Evolutionary conservation across 1,284 basidiomycete genomes (phyloP), one percentile per base, ranked within the genome.

Genomic region (Pascua guehoae): DNA sequence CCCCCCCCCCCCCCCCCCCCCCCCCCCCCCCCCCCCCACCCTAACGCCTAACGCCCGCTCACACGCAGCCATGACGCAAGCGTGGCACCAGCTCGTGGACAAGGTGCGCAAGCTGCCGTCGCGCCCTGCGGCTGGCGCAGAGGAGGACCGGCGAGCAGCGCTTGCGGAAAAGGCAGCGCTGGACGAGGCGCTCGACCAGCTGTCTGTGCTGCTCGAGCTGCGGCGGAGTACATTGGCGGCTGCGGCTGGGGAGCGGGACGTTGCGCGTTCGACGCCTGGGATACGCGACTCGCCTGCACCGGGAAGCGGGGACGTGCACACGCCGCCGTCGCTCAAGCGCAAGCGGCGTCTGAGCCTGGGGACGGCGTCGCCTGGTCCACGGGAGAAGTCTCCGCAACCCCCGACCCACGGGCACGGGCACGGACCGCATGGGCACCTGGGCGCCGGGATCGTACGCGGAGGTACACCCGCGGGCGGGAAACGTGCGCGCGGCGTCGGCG

Each of bases 71-170:
- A 70, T 68, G 66, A 69, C 52, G 8, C 65, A 70, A 46, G 58
- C 70, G 39, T 75, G 72, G 72, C 72, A 73, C 56, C 54, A 57
- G 15, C 54, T 74, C 0, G 66, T 75, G 41, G 72, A 75, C 60
- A 73, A 68, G 12, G 53, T 75, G 15, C 66, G 72, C 9, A 59
- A 63, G 5, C 60, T 75, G 4, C 72, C 71, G 5, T 48, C 66
- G 5, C 53, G 62, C 8, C 48, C 60, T 1, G 45, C 51, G 11
- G 32, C 36, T 10, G 24, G 47, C 37, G 51, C 32, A 41, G 51
- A 65, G 43, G 51, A 64, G 18, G 58, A 62, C 48, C 48, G 54
- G 7, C 45, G 55, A 36, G 49, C 49, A 4, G 53, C 58, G 8
- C 51, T 59, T 39, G 45, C 49, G 10, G 70, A 72, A 52, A 68